A percentile compares a stretch with the other conserved stretches of the same genome.
These are phyloP conservation scores for Microcyclospora tardicrescens DNA, from an alignment of 2,329 filamentous ascomycete species.

Conservation along the genomic window DNA sequence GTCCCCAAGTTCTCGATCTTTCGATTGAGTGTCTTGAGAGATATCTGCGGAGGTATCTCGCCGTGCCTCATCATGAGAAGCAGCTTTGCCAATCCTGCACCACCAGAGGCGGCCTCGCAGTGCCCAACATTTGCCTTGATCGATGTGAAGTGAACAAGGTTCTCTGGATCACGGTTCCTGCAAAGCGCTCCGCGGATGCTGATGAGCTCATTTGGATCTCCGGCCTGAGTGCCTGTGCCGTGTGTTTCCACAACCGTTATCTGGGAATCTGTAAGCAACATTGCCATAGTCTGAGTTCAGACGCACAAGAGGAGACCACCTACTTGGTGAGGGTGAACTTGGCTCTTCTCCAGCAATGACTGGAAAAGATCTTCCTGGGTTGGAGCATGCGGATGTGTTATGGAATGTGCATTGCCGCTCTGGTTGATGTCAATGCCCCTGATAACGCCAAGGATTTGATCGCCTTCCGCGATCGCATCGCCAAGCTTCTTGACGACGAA, in stretches of 20 bases:
- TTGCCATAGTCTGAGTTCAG: too few species aligned
- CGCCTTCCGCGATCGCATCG: constrained; percentile 21
- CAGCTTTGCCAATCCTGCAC: constrained; percentile 19
- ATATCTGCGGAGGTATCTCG: constrained; percentile 10
- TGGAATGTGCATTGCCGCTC: constrained; percentile 15
- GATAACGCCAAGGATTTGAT: constrained; percentile 16
- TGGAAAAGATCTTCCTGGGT: constrained; percentile 11
- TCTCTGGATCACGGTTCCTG: constrained; percentile 5
- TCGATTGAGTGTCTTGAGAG: background rate
- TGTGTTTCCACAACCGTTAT: constrained; percentile 26
- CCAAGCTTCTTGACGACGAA: constrained; percentile 21
- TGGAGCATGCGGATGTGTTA: constrained; percentile 18
- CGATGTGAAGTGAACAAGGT: constrained; percentile 8
- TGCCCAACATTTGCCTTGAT: constrained; percentile 24
- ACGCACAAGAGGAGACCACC: too few species aligned
- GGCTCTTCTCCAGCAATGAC: constrained; percentile 12
- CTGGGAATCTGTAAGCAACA: constrained; percentile 9
- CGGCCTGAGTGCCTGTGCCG: constrained; percentile 27
- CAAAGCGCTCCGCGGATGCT: constrained; percentile 2
- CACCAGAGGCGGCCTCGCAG: constrained; percentile 21
- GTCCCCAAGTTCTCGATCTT: constrained; percentile 26
- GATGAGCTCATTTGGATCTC: constrained; percentile 14
- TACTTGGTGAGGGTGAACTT: background rate
- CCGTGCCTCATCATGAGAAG: constrained; percentile 19
- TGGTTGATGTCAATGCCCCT: constrained; percentile 13